phyloP scores from a whole-genome alignment of 164 flowering plant species.

The Liquidambar formosana region DNA sequence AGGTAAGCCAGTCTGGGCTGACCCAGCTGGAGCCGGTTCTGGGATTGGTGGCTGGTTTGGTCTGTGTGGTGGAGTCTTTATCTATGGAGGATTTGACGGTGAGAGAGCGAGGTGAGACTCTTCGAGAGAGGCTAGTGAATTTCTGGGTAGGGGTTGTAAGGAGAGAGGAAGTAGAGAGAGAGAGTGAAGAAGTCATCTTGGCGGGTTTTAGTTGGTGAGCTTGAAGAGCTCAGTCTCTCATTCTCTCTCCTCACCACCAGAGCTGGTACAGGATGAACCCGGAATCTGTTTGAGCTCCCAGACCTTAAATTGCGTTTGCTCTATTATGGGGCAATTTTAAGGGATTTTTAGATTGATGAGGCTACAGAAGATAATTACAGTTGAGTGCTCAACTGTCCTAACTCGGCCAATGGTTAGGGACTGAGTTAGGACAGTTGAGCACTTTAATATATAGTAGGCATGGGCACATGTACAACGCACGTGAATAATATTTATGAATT shows the following conservation, averaged over 20 bases:
- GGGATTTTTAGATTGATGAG: too few relatives aligned
- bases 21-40: slow-evolving; percentile 53
- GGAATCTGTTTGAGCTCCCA: too few relatives aligned
- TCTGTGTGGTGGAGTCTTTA: background rate
- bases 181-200: slow-evolving; percentile 21
- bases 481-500: too few relatives aligned
- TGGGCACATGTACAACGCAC: too few relatives aligned
- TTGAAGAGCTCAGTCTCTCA: background rate
- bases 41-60: background rate
- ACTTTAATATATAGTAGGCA: too few relatives aligned
- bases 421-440: too few relatives aligned
- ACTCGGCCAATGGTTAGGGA: too few relatives aligned
- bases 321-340: too few relatives aligned
- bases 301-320: too few relatives aligned
- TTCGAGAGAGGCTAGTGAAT: slow-evolving; percentile 7
- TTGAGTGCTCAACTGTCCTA: too few relatives aligned
- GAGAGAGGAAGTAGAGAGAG: slow-evolving; percentile 17
- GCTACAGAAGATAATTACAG: too few relatives aligned
- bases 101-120: slow-evolving; percentile 7
- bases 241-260: background rate
- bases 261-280: too few relatives aligned
- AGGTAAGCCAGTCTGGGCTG: slow-evolving; percentile 91
- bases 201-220: background rate
- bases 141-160: slow-evolving; percentile 7
- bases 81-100: slow-evolving; percentile 32